Conservation (phyloP, 805 yeast species). For the Lipomyces starkeyi region DNA sequence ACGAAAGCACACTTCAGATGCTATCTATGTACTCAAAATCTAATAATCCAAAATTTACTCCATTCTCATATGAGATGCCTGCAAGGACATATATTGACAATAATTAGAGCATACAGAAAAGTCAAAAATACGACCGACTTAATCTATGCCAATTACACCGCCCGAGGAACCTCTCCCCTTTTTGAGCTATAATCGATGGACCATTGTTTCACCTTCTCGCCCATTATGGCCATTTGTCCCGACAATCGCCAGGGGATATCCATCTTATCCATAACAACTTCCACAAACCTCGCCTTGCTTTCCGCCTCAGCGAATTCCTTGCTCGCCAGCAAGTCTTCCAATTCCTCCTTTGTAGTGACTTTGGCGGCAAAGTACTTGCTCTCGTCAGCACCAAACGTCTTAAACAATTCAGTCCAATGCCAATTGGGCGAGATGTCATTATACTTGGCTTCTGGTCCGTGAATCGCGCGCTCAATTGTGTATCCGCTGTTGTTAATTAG, state of each 20-base stretch:
- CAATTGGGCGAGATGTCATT: slow-evolving; percentile 83
- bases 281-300: slow-evolving; percentile 57
- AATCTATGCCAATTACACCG: neutral
- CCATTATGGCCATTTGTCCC: slow-evolving; percentile 42
- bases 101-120: neutral
- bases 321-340: slow-evolving; percentile 46
- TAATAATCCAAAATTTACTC: too few species aligned
- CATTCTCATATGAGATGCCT: too few species aligned
- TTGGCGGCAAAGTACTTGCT: slow-evolving; percentile 39
- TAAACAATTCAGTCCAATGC: slow-evolving; percentile 76
- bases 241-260: slow-evolving; percentile 71
- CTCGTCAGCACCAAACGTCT: slow-evolving; percentile 61
- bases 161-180: slow-evolving; percentile 33
- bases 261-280: slow-evolving; percentile 61
- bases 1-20: too few species aligned
- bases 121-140: neutral
- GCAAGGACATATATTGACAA: neutral
- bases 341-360: slow-evolving; percentile 38
- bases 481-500: slow-evolving; percentile 86
- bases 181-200: slow-evolving; percentile 37
- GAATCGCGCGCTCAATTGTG: slow-evolving; percentile 85
- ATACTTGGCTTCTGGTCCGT: slow-evolving; percentile 76
- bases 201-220: slow-evolving; percentile 38
- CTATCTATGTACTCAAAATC: too few species aligned
- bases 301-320: slow-evolving; percentile 47